Evolutionary conservation across 176 grass and related monocot species (phyloP).

Genomic region (Aegilops sharonensis): DNA sequence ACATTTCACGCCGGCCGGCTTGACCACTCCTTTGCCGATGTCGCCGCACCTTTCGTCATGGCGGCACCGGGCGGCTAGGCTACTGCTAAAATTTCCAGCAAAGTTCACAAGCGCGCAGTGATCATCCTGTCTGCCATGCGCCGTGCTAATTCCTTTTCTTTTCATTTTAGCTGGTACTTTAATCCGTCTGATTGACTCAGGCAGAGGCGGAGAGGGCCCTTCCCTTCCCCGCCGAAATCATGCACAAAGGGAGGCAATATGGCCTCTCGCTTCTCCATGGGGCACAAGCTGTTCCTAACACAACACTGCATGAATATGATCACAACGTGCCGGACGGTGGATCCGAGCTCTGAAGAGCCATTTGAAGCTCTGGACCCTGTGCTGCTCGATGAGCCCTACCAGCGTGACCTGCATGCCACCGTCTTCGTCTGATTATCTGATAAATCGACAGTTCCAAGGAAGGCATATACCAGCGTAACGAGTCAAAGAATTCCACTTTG

Average conservation of each 20-base stretch:
- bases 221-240: not conserved
- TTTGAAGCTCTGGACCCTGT: not conserved
- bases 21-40: not conserved
- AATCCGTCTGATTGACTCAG: not conserved
- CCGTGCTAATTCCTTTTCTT: not conserved
- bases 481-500: not conserved
- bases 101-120: not conserved
- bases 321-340: not conserved
- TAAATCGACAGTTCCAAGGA: not conserved
- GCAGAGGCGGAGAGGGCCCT: not conserved
- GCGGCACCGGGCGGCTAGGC: not conserved
- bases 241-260: not conserved
- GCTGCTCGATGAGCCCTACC: not conserved
- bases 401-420: not conserved
- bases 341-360: slow-evolving; percentile 23
- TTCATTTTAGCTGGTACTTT: not conserved
- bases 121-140: not conserved
- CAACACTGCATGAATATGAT: no score
- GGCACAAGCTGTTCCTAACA: not conserved
- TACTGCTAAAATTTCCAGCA: not conserved
- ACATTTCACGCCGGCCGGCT: not conserved
- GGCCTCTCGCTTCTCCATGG: not conserved
- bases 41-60: not conserved
- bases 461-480: not conserved
- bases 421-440: not conserved